Conservation (phyloP, 768 basidiomycete species). For the Paxillus ammoniavirescens region DNA sequence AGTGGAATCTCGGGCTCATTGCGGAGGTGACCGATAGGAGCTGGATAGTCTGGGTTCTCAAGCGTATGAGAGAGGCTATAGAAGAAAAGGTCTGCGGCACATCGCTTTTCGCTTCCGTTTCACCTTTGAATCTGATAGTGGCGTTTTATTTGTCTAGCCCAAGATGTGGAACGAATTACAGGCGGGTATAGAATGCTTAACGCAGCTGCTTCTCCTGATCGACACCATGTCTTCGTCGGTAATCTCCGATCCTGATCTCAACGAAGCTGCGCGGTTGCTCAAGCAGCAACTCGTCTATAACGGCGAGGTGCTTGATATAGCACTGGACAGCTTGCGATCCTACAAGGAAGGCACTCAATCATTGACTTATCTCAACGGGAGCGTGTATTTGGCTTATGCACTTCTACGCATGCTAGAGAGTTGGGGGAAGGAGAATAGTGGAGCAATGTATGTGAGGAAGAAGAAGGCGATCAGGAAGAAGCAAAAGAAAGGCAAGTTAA, state of each 20-base stretch:
- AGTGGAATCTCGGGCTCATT: constrained; percentile 71
- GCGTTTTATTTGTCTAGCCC: constrained; percentile 51
- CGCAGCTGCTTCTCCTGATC: constrained; percentile 86
- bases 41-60: constrained; percentile 90
- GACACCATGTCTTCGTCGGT: constrained; percentile 70
- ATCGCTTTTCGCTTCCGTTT: constrained; percentile 1
- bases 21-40: constrained; percentile 83
- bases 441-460: constrained; percentile 71
- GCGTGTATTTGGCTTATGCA: constrained; percentile 79
- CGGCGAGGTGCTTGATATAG: constrained; percentile 88
- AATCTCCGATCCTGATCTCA: constrained; percentile 41
- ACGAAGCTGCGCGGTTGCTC: constrained; percentile 76
- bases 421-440: constrained; percentile 71
- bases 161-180: constrained; percentile 94
- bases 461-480: constrained; percentile 53
- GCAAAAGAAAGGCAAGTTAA: constrained; percentile 47
- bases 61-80: constrained; percentile 82
- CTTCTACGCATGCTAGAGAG: constrained; percentile 88
- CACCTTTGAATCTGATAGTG: constrained; percentile 7
- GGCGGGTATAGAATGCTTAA: constrained; percentile 91
- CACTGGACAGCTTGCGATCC: constrained; percentile 69
- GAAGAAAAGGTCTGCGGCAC: constrained; percentile 76
- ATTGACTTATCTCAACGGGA: constrained; percentile 81
- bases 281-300: constrained; percentile 94
- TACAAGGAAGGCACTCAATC: constrained; percentile 83